These are phyloP conservation scores for Ophiosphaerella korrae DNA, from an alignment of 2,329 filamentous ascomycete genomes.

Conservation along the genomic window DNA sequence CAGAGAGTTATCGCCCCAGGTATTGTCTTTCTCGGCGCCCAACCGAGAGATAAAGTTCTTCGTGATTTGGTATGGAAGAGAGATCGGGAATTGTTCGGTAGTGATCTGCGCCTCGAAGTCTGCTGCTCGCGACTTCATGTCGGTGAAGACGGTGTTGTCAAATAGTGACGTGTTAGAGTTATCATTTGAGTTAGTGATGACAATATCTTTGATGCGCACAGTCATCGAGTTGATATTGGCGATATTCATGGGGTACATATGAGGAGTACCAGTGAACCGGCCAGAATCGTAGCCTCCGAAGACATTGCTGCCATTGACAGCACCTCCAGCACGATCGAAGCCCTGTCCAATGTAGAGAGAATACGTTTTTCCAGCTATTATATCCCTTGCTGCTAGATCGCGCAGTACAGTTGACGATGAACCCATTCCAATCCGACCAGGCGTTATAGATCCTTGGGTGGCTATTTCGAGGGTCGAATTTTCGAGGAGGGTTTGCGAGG, in stretches of 20 bases:
- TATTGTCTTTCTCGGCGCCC: slow-evolving; percentile 43
- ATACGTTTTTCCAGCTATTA: slow-evolving; percentile 49
- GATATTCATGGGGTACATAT: slow-evolving; percentile 41
- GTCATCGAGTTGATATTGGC: slow-evolving; percentile 43
- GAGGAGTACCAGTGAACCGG: slow-evolving; percentile 45
- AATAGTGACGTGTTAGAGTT: slow-evolving; percentile 44
- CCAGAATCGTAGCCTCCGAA: slow-evolving; percentile 54
- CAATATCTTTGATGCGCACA: slow-evolving; percentile 48
- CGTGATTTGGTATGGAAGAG: slow-evolving; percentile 48
- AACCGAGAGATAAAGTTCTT: slow-evolving; percentile 48
- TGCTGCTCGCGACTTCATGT: slow-evolving; percentile 35
- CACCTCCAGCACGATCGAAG: slow-evolving; percentile 48
- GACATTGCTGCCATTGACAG: slow-evolving; percentile 50
- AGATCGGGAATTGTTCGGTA: slow-evolving; percentile 50
- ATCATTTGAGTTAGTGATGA: slow-evolving; percentile 39
- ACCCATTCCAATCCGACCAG: slow-evolving; percentile 49
- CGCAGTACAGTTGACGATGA: slow-evolving; percentile 47
- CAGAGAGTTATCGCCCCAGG: slow-evolving; percentile 46
- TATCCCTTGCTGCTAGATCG: slow-evolving; percentile 39
- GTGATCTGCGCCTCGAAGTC: slow-evolving; percentile 50
- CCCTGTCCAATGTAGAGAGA: slow-evolving; percentile 52
- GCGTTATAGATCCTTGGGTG: slow-evolving; percentile 34
- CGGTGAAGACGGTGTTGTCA: slow-evolving; percentile 35
- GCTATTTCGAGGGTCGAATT: slow-evolving; percentile 45
- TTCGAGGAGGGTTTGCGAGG: slow-evolving; percentile 41